Conservation (phyloP, 2,329 filamentous ascomycete genomes). For the Alternaria sp. region DNA sequence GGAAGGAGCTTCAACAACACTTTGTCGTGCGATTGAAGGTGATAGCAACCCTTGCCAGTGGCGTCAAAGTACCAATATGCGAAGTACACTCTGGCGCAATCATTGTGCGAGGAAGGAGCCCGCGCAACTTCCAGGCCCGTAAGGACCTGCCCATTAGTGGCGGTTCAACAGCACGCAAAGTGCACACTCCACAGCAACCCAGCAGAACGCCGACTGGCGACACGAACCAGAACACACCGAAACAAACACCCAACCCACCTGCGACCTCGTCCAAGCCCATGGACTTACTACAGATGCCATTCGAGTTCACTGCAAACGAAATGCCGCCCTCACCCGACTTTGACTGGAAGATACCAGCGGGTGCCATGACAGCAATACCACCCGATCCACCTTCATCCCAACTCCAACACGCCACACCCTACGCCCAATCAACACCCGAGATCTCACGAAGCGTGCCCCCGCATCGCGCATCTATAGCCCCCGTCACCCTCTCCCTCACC, state of each 20-base stretch:
- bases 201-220: constrained; percentile 48
- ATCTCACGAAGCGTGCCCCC: constrained; percentile 50
- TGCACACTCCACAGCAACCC: constrained; percentile 44
- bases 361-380: constrained; percentile 53
- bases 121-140: constrained; percentile 90
- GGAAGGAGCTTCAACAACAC: constrained; percentile 95
- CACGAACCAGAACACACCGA: constrained; percentile 37
- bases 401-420: constrained; percentile 47
- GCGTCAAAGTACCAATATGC: constrained; percentile 79
- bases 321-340: constrained; percentile 51
- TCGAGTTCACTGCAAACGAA: constrained; percentile 51
- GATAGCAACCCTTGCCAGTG: constrained; percentile 80
- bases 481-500: constrained; percentile 62
- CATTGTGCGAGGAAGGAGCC: constrained; percentile 90
- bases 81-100: constrained; percentile 89
- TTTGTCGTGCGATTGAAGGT: constrained; percentile 90
- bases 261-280: constrained; percentile 37
- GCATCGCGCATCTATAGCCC: constrained; percentile 52
- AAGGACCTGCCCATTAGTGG: constrained; percentile 90
- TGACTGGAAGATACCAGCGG: constrained; percentile 53
- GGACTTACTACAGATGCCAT: constrained; percentile 49
- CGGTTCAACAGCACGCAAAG: constrained; percentile 77
- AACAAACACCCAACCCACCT: constrained; percentile 30
- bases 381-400: constrained; percentile 46
- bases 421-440: constrained; percentile 62